Conservation (phyloP, 2,329 filamentous ascomycete species). For the Cercospora sojina region DNA sequence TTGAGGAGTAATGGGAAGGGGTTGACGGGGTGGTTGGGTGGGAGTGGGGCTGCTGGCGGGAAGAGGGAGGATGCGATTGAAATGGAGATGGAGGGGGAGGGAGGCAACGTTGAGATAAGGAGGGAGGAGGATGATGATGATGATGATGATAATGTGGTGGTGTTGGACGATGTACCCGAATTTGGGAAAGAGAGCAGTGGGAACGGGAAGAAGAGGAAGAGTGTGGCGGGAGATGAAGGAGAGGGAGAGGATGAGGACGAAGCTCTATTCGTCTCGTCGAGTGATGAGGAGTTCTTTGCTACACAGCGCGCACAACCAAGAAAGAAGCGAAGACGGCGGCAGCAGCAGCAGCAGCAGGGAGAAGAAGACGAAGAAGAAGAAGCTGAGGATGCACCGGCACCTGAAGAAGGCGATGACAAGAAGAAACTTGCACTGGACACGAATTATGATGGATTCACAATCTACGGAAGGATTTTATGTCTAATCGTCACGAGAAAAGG, state of each 20-base stretch:
- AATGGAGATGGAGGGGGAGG: conserved; percentile 46
- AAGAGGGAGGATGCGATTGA: conserved; percentile 45
- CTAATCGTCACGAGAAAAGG: conserved; percentile 77
- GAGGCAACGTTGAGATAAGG: conserved; percentile 48
- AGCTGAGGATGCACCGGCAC: conserved; percentile 26
- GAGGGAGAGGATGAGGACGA: conserved; percentile 33
- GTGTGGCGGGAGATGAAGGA: conserved; percentile 15
- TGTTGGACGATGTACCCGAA: conserved; percentile 59
- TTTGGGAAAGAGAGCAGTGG: conserved; percentile 24
- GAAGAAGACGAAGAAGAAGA: conserved; percentile 30
- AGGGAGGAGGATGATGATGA: conserved; percentile 61
- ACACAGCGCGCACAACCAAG: conserved; percentile 33
- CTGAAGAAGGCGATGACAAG: conserved; percentile 72
- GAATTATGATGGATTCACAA: conserved; percentile 91
- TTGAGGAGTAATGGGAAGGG: conserved; percentile 49
- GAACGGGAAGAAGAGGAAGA: conserved; percentile 26
- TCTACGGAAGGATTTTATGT: conserved; percentile 90
- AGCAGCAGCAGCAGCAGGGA: conserved; percentile 18
- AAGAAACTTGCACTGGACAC: conserved; percentile 88
- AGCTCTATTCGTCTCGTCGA: conserved; percentile 40
- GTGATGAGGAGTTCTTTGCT: conserved; percentile 39
- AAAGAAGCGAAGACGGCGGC: conserved; percentile 26
- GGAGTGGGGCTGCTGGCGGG: conserved; percentile 6
- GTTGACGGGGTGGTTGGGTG: conserved; percentile 47
- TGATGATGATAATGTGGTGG: conserved; percentile 52